Evolutionary conservation across 2,329 filamentous ascomycete genomes (phyloP), one percentile per base, ranked within the genome.

Genomic region (Capronia epimyces): DNA sequence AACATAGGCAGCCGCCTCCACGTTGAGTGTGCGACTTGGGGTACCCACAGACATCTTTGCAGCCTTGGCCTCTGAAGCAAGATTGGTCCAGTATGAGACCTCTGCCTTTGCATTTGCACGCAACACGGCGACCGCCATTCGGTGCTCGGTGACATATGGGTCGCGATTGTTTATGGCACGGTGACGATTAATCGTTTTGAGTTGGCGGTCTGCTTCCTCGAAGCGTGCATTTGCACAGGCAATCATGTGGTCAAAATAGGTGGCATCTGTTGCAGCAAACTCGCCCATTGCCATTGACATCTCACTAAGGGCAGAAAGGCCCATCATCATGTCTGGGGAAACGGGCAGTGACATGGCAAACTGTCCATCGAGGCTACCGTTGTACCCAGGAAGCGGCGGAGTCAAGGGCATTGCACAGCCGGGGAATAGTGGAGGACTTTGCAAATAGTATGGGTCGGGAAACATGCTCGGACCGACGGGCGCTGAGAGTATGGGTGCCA

Each of bases 111-210:
- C 49, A 25, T 60, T 58, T 10, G 56, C 49, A 20, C 59, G 58
- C 46, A 57, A 43, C 36, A 53, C 43, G 18, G 54, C 59, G 18
- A 62, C 53, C 10, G 47, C 40, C 20, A 55, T 43, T 16, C 59
- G 58, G 18, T 62, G 59, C 10, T 53, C 49, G 10, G 42, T 32
- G 27, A 59, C 18, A 29, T 46, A 40, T 10, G 53, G 54, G 25
- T 59, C 58, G 18, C 24, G 49, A 13, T 46, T 44, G 24, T 36
- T 22, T 52, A 59, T 59, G 3, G 59, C 59, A 39, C 59, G 56
- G 39, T 58, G 58, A 20, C 59, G 58, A 32, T 62, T 58, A 45
- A 62, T 50, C 21, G 36, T 41, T 39, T 56, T 62, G 43, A 62
- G 53, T 32, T 62, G 59, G 20, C 48, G 51, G 22, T 60, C 59